Evolutionary conservation across 2,329 filamentous ascomycete species (phyloP).

Genomic region (Trichoderma asperellum): DNA sequence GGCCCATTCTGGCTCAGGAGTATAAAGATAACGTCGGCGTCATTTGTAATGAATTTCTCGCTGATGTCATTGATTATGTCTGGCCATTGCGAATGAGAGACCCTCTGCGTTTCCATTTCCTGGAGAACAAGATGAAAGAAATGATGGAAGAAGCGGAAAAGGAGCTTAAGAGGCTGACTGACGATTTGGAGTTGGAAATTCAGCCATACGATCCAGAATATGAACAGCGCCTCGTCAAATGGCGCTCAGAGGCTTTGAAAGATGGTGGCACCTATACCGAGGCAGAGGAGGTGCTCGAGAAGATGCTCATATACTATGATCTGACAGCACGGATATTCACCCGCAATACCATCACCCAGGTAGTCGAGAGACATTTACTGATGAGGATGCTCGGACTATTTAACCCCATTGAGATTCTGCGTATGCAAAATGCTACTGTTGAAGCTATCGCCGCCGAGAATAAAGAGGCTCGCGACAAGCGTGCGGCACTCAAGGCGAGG

Average conservation of each 20-base stretch:
- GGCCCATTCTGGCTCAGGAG: conserved; percentile 56
- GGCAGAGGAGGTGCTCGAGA: conserved; percentile 57
- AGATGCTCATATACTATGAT: conserved; percentile 61
- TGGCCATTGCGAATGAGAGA: conserved; percentile 58
- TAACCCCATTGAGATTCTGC: conserved; percentile 56
- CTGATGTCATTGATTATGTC: conserved; percentile 54
- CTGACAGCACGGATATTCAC: conserved; percentile 57
- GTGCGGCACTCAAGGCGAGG: conserved; percentile 52
- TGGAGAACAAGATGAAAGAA: conserved; percentile 53
- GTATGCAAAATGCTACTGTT: conserved; percentile 50
- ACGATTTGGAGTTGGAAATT: conserved; percentile 57
- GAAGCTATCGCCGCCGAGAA: conserved; percentile 58
- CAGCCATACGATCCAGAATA: conserved; percentile 60
- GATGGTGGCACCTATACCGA: conserved; percentile 54
- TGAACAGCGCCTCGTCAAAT: conserved; percentile 53
- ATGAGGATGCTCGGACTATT: conserved; percentile 57
- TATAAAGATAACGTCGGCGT: conserved; percentile 59
- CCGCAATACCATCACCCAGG: conserved; percentile 57
- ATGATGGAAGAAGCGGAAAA: conserved; percentile 52
- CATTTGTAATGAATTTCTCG: conserved; percentile 58
- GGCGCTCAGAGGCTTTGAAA: conserved; percentile 49
- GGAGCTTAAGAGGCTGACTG: conserved; percentile 51
- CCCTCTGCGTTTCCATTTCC: conserved; percentile 53
- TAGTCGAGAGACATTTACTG: conserved; percentile 55
- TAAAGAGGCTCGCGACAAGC: conserved; percentile 56